Evolutionary conservation across 1,284 basidiomycete genomes (phyloP).

Genomic region (Ganoderma lucidum): DNA sequence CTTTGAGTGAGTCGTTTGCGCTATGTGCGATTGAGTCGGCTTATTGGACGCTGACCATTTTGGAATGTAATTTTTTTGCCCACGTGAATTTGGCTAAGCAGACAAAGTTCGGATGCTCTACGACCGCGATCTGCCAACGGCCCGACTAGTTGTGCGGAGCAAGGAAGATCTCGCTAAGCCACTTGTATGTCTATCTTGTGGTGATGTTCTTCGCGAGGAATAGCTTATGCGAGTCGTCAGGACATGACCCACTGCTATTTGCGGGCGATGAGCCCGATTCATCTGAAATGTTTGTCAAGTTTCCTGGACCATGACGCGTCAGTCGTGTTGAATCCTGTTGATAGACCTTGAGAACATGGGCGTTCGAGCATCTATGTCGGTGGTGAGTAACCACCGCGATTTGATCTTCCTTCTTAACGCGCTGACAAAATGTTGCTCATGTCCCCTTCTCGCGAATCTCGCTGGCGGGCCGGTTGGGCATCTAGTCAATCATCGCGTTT

Average conservation of each 20-base stretch:
- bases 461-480: background rate
- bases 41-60: background rate
- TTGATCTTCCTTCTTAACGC: background rate
- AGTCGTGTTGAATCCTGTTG: background rate
- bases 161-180: conserved; percentile 76
- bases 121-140: conserved; percentile 80
- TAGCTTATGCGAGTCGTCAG: conserved; percentile 38
- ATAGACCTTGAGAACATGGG: conserved; percentile 83
- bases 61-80: conserved; percentile 5
- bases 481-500: conserved; percentile 84
- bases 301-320: background rate
- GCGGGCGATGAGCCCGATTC: conserved; percentile 91
- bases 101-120: conserved; percentile 88
- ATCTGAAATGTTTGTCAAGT: conserved; percentile 74
- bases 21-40: background rate
- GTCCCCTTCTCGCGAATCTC: background rate
- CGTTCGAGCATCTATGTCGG: conserved; percentile 86
- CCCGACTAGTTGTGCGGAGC: conserved; percentile 76
- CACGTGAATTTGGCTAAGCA: conserved; percentile 32
- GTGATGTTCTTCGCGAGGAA: background rate
- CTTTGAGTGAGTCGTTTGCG: conserved; percentile 38
- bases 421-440: background rate
- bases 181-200: conserved; percentile 58
- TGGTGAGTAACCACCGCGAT: conserved; percentile 53
- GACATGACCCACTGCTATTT: conserved; percentile 92